These are phyloP conservation scores for Citrus hindsii DNA, from an alignment of 345 rosid species.

Conservation along the genomic window DNA sequence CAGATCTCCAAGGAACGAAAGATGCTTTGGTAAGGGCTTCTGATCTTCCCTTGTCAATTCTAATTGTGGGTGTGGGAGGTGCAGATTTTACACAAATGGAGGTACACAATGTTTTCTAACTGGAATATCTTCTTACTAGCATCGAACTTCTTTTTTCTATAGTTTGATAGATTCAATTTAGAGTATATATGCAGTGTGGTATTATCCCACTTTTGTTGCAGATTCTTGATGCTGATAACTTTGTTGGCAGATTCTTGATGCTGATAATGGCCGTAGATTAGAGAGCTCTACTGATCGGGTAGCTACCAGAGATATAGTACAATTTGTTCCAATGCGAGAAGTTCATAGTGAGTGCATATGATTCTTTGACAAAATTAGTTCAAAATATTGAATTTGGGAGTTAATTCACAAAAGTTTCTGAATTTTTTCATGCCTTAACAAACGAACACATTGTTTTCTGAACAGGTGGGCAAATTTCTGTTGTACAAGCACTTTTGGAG, in stretches of 20 bases:
- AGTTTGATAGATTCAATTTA: neutral
- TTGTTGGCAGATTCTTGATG: slow-evolving; percentile 66
- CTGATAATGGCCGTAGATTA: slow-evolving; percentile 62
- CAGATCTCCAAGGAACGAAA: no score
- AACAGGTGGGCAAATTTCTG: no score
- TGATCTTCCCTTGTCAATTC: slow-evolving; percentile 86
- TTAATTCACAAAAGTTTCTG: no score
- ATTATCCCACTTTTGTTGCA: slow-evolving; percentile 18
- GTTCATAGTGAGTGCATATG: no score
- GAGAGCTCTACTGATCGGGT: no score
- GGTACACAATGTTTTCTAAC: slow-evolving; percentile 34
- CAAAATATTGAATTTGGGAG: no score
- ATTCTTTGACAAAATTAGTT: no score
- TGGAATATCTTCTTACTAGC: neutral
- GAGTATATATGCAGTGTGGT: neutral
- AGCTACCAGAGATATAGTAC: no score
- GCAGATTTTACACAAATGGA: slow-evolving; percentile 89
- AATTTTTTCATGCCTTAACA: no score
- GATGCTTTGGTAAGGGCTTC: slow-evolving; percentile 29
- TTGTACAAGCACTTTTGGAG: no score
- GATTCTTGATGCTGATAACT: slow-evolving; percentile 81
- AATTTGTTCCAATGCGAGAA: no score
- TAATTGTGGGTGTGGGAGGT: slow-evolving; percentile 82
- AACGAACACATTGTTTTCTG: no score
- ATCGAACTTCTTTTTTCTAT: neutral